Evolutionary conservation across 352 stramenopile genomes (phyloP).

Genomic region (Phytopythium sindhum): DNA sequence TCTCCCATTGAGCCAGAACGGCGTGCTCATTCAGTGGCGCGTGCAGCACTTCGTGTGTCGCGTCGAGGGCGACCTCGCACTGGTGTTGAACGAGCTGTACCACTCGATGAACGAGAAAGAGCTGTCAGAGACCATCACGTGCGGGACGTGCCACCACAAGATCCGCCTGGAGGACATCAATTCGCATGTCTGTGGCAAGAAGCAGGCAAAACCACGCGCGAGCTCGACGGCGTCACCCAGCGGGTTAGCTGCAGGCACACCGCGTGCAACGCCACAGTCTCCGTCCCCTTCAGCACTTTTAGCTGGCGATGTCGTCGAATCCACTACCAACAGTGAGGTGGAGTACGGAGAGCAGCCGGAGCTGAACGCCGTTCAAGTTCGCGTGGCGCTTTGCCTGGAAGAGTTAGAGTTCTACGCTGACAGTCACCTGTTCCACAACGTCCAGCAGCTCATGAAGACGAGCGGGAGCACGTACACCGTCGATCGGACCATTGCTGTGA

Average conservation of each 20-base stretch:
- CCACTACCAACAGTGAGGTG: not conserved
- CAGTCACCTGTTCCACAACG: slow-evolving; percentile 29
- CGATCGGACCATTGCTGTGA: slow-evolving; percentile 22
- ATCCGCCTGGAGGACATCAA: slow-evolving; percentile 58
- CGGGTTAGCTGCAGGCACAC: not conserved
- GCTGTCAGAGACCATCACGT: slow-evolving; percentile 47
- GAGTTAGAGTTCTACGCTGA: slow-evolving; percentile 49
- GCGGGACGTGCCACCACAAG: slow-evolving; percentile 52
- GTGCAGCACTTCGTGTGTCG: slow-evolving; percentile 38
- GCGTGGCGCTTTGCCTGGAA: slow-evolving; percentile 39
- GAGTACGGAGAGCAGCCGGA: not conserved
- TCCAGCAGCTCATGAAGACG: slow-evolving; percentile 27
- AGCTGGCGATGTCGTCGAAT: not conserved
- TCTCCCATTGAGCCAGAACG: slow-evolving; percentile 12
- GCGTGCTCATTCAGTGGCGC: slow-evolving; percentile 47
- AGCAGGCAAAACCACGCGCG: not conserved
- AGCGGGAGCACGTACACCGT: not conserved
- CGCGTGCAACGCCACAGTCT: not conserved
- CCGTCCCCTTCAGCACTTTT: not conserved
- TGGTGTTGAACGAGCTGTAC: slow-evolving; percentile 47
- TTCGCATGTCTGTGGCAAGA: slow-evolving; percentile 35
- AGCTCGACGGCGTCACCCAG: not conserved
- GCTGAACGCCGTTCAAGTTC: slow-evolving; percentile 14
- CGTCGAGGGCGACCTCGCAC: slow-evolving; percentile 45
- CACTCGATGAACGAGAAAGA: slow-evolving; percentile 53